A percentile compares a stretch with the other conserved stretches of the same genome.
phyloP scores from a whole-genome alignment of 768 basidiomycete species.

The Leccinum broughii region DNA sequence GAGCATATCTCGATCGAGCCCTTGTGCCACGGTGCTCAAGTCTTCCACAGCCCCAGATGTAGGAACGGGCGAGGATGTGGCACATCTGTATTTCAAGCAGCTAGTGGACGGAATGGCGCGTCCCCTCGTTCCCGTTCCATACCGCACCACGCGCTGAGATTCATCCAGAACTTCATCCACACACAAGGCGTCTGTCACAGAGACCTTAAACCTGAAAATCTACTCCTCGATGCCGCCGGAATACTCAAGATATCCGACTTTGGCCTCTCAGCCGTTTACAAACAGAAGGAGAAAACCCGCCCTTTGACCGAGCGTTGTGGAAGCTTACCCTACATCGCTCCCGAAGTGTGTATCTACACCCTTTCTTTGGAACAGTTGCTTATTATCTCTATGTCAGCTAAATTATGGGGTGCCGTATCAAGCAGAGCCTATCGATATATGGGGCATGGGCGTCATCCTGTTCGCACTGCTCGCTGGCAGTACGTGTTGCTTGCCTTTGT shows the following conservation, averaged over 20 bases:
- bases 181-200: constrained; percentile 90
- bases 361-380: background rate
- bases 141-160: background rate
- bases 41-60: constrained; percentile 74
- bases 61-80: constrained; percentile 82
- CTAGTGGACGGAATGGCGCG: constrained; percentile 77
- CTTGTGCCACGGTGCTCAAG: background rate
- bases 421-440: constrained; percentile 93
- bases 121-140: constrained; percentile 3
- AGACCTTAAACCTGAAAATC: constrained; percentile 95
- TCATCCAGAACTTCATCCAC: constrained; percentile 76
- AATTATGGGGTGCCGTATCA: constrained; percentile 67
- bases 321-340: constrained; percentile 91
- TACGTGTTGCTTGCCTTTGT: constrained; percentile 39
- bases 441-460: constrained; percentile 94
- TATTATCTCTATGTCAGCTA: constrained; percentile 45
- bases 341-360: constrained; percentile 60
- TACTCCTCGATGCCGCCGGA: constrained; percentile 82
- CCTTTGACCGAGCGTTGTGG: constrained; percentile 82
- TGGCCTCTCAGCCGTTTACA: constrained; percentile 88
- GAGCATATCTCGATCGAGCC: constrained; percentile 27
- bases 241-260: constrained; percentile 94
- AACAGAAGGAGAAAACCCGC: constrained; percentile 78
- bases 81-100: constrained; percentile 89
- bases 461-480: constrained; percentile 91